These are phyloP conservation scores for Dioscorea cayenensis DNA, from an alignment of 116 monocot genomes.

Conservation along the genomic window DNA sequence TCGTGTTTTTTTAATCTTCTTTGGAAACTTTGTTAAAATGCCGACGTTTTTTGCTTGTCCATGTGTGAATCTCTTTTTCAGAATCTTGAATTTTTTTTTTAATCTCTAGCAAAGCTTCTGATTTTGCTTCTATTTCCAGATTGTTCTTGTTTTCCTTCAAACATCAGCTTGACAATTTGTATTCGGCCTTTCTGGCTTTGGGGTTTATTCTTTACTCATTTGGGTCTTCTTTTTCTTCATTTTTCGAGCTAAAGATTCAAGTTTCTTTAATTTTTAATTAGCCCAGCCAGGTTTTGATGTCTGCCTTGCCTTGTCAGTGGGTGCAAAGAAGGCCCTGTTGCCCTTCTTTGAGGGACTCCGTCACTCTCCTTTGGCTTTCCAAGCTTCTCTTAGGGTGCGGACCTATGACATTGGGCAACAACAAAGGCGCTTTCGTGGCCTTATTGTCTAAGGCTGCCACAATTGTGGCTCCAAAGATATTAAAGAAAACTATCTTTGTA, in stretches of 20 bases:
- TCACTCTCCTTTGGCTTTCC: neutral
- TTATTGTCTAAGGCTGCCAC: slow-evolving; percentile 30
- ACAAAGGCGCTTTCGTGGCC: slow-evolving; percentile 6
- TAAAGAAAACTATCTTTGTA: neutral
- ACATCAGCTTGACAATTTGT: neutral
- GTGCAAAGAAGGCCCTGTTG: neutral
- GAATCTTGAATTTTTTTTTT: too few relatives aligned
- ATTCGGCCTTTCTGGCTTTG: neutral
- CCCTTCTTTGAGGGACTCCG: neutral
- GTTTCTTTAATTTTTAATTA: neutral
- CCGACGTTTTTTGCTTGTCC: too few relatives aligned
- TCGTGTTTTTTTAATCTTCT: too few relatives aligned
- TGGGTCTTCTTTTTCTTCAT: neutral
- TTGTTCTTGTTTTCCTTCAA: too few relatives aligned
- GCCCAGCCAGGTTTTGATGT: slow-evolving; percentile 28
- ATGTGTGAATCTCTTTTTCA: too few relatives aligned
- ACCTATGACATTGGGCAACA: neutral
- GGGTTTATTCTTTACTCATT: neutral
- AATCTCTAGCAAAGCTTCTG: too few relatives aligned
- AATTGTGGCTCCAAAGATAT: slow-evolving; percentile 33
- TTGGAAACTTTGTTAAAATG: too few relatives aligned
- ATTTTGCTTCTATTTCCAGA: too few relatives aligned
- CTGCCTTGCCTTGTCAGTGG: slow-evolving; percentile 8
- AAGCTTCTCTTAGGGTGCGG: neutral
- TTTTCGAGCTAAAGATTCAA: neutral